These are phyloP conservation scores for Kregervanrija pseudodelftensis DNA, from an alignment of 805 yeast genomes.

Conservation along the genomic window DNA sequence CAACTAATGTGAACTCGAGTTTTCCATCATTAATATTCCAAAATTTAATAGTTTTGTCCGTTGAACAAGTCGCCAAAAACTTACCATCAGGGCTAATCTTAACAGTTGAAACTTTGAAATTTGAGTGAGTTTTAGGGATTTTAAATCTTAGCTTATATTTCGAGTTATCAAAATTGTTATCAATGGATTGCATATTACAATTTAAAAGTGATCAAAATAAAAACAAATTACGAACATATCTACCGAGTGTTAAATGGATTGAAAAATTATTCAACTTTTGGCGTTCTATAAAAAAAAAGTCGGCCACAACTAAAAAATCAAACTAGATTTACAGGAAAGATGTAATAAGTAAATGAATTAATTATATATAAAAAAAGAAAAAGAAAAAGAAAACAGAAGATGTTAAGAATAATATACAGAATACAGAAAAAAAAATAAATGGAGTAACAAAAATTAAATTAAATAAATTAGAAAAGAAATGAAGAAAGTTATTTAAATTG, in stretches of 20 bases:
- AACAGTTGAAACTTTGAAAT: conserved; percentile 34
- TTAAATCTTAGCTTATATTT: conserved; percentile 11
- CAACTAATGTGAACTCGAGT: conserved; percentile 32
- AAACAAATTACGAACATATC: not conserved
- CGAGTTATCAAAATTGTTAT: not conserved
- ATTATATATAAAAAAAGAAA: not conserved
- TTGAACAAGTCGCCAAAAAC: conserved; percentile 49
- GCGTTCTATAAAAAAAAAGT: not conserved
- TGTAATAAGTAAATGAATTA: not conserved
- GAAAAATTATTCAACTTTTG: no score
- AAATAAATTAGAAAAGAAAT: not conserved
- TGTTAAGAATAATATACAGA: not conserved
- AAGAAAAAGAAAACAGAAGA: not conserved
- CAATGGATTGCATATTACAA: not conserved
- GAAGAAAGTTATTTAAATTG: conserved; percentile 11
- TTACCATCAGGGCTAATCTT: conserved; percentile 57
- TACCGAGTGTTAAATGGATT: no score
- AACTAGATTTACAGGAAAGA: not conserved
- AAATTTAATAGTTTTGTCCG: conserved; percentile 52
- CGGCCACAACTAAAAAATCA: not conserved
- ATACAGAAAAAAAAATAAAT: not conserved
- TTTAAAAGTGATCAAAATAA: not conserved
- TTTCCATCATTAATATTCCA: conserved; percentile 39
- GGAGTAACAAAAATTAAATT: not conserved
- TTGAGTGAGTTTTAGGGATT: conserved; percentile 9